phyloP scores from a whole-genome alignment of 208 protist species.

The Leishmania tarentolae region DNA sequence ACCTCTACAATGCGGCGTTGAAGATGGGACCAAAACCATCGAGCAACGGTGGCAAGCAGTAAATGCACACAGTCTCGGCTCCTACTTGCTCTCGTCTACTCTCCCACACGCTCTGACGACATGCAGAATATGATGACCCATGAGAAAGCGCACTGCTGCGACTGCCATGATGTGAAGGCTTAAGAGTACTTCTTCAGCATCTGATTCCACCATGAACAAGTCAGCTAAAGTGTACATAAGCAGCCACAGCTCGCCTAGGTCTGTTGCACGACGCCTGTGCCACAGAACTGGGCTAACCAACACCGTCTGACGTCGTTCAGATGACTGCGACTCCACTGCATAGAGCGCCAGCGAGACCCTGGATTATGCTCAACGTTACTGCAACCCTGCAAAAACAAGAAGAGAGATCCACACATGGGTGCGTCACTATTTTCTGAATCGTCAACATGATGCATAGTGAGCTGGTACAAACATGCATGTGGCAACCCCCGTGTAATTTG shows the following conservation, averaged over 20 bases:
- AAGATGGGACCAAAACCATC: slow-evolving; percentile 65
- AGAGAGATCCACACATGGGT: not conserved
- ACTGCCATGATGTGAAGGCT: not conserved
- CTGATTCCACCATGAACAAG: not conserved
- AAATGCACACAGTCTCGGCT: not conserved
- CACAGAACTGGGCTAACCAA: not conserved
- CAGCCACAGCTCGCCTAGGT: not conserved
- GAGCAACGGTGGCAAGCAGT: slow-evolving; percentile 56
- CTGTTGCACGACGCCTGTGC: not conserved
- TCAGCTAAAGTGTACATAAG: not conserved
- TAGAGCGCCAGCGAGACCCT: not conserved
- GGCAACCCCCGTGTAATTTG: not conserved
- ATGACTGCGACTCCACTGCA: not conserved
- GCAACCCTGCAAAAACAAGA: not conserved
- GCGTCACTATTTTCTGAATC: not conserved
- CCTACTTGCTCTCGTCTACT: not conserved
- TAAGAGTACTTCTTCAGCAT: not conserved
- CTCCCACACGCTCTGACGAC: not conserved
- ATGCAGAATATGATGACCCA: not conserved
- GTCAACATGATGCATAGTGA: not conserved
- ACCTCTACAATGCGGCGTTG: slow-evolving; percentile 55
- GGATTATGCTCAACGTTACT: not conserved
- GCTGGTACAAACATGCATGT: not conserved
- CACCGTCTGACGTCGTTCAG: not conserved
- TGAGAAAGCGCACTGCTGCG: not conserved